phyloP scores from a whole-genome alignment of 1,284 basidiomycete species.

The Neolentinus lepideus region DNA sequence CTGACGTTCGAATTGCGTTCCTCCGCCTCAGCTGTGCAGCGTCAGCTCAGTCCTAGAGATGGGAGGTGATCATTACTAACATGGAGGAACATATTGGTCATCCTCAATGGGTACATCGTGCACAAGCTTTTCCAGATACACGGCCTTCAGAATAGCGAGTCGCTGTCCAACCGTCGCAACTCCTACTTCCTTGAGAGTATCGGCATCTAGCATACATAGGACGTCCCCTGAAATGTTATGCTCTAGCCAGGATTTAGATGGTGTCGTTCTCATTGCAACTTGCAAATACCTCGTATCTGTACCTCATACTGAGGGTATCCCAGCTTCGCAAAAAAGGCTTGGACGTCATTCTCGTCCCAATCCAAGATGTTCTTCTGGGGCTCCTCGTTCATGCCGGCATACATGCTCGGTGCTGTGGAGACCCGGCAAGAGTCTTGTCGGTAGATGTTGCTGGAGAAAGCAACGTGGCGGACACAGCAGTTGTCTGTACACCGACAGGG shows the following conservation, averaged over 20 bases:
- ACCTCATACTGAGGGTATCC: conserved; percentile 79
- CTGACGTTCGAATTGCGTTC: conserved; percentile 54
- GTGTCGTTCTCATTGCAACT: conserved; percentile 7
- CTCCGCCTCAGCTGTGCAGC: conserved; percentile 52
- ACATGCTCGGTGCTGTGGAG: background rate
- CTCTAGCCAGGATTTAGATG: conserved; percentile 39
- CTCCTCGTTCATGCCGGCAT: background rate
- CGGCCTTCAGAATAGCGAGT: conserved; percentile 80
- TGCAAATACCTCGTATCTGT: conserved; percentile 53
- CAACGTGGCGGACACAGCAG: too few species aligned
- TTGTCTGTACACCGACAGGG: too few species aligned
- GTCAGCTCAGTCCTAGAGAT: conserved; percentile 5
- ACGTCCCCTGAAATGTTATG: conserved; percentile 89
- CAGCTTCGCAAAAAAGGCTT: conserved; percentile 64
- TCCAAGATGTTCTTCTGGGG: conserved; percentile 35
- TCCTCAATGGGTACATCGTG: conserved; percentile 79
- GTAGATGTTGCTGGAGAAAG: background rate
- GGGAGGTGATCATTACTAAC: conserved; percentile 37
- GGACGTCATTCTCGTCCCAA: conserved; percentile 82
- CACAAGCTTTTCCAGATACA: conserved; percentile 82
- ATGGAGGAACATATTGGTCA: conserved; percentile 86
- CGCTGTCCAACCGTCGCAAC: conserved; percentile 83
- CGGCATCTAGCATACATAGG: conserved; percentile 74
- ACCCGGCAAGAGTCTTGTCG: background rate
- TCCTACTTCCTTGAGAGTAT: conserved; percentile 79